These are phyloP conservation scores for Zygotorulaspora danielsina DNA, from an alignment of 805 yeast species.

Conservation along the genomic window DNA sequence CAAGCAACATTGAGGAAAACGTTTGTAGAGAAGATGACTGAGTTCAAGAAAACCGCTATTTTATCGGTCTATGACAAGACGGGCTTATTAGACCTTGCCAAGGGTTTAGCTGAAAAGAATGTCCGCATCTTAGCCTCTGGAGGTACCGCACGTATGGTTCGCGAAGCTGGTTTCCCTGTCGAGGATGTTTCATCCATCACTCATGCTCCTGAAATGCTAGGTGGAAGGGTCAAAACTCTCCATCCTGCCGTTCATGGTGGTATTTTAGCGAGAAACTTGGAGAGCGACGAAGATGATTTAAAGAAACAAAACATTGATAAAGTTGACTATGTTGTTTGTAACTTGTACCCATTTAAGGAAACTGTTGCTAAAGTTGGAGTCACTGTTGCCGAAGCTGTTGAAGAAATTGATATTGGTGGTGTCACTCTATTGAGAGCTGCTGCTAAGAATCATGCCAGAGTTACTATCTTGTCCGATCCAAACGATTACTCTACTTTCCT, in stretches of 20 bases:
- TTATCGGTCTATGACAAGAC: slow-evolving; percentile 97
- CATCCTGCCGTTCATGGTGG: slow-evolving; percentile 99
- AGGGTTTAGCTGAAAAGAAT: slow-evolving; percentile 82
- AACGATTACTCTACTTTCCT: slow-evolving; percentile 84
- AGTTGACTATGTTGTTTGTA: slow-evolving; percentile 96
- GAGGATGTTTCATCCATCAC: slow-evolving; percentile 94
- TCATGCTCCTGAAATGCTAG: slow-evolving; percentile 98
- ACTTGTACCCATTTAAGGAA: slow-evolving; percentile 96
- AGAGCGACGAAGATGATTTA: slow-evolving; percentile 84
- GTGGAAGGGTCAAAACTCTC: slow-evolving; percentile 96
- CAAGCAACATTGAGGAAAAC: background rate
- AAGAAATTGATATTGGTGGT: slow-evolving; percentile 97
- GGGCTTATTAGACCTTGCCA: slow-evolving; percentile 91
- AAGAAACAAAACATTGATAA: slow-evolving; percentile 86
- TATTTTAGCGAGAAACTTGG: slow-evolving; percentile 89
- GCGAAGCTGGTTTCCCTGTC: slow-evolving; percentile 97
- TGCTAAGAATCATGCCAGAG: slow-evolving; percentile 96
- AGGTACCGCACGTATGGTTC: slow-evolving; percentile 89
- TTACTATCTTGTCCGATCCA: slow-evolving; percentile 93
- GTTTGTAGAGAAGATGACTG: slow-evolving; percentile 12
- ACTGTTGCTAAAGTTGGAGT: slow-evolving; percentile 94
- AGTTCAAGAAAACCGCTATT: slow-evolving; percentile 77
- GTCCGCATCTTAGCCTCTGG: slow-evolving; percentile 95
- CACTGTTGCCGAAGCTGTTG: slow-evolving; percentile 95
- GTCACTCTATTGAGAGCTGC: slow-evolving; percentile 97